phyloP scores from a whole-genome alignment of 164 flowering plant species.

The Amborella trichopoda region DNA sequence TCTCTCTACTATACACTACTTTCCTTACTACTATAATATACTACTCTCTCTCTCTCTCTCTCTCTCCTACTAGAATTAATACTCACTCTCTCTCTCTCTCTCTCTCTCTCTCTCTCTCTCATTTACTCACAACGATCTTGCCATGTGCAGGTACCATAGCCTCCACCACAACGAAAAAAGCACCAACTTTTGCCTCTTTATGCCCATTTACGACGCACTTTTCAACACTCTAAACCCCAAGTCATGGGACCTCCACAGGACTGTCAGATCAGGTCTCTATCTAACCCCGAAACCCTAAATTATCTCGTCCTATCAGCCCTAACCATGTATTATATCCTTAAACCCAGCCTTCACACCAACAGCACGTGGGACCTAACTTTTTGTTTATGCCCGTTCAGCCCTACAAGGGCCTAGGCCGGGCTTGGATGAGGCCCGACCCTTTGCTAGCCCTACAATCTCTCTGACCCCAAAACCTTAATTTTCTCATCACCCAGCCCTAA shows the following conservation, averaged over 20 bases:
- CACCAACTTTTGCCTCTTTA: conserved; percentile 82
- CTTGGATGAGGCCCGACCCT: neutral
- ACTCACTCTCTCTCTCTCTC: neutral
- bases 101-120: neutral
- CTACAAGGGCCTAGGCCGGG: neutral
- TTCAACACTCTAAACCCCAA: conserved; percentile 52
- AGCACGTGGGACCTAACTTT: neutral
- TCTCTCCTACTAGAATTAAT: neutral
- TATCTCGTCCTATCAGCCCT: no score
- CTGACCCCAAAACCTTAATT: no score
- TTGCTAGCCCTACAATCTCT: no score
- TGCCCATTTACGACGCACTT: conserved; percentile 74
- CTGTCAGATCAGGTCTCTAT: conserved; percentile 25
- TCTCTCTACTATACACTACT: neutral
- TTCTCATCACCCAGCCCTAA: no score
- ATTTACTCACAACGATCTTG: neutral
- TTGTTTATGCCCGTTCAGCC: neutral
- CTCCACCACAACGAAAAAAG: conserved; percentile 67
- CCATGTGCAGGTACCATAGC: conserved; percentile 54
- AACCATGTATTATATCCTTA: neutral
- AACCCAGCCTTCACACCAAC: neutral
- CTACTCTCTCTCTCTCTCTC: neutral
- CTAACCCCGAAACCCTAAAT: neutral
- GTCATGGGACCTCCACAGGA: conserved; percentile 72
- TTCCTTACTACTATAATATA: neutral